Conservation (phyloP, 2,329 filamentous ascomycete species). For the Biscogniauxia sp. region DNA sequence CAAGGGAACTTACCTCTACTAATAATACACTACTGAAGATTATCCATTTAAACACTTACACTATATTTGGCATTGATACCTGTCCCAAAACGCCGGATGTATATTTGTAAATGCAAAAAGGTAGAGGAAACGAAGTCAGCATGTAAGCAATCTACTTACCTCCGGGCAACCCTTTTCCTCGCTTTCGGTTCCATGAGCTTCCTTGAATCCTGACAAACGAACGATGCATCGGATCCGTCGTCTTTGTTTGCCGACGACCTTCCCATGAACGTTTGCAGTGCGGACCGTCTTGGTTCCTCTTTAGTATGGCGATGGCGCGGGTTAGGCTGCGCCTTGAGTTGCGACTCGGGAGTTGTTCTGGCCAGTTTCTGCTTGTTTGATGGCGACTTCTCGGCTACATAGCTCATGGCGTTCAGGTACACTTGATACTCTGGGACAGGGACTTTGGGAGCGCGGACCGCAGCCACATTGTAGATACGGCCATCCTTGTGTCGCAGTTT, state of each 20-base stretch:
- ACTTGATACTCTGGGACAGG: conserved; percentile 18
- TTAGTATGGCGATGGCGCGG: conserved; percentile 1
- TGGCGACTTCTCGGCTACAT: conserved; percentile 1
- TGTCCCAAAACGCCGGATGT: background rate
- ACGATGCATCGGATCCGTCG: conserved; percentile 14
- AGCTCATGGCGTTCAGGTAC: conserved; percentile 16
- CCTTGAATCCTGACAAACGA: conserved; percentile 12
- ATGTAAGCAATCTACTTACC: background rate
- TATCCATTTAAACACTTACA: background rate
- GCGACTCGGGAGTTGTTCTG: background rate
- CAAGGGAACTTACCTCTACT: background rate
- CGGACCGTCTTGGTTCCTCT: background rate
- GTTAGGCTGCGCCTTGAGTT: background rate
- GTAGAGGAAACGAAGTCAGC: background rate
- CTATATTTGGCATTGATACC: background rate
- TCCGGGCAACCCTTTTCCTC: background rate
- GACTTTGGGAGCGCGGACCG: background rate
- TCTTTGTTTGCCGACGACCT: background rate
- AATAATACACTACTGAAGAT: background rate
- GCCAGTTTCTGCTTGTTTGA: conserved; percentile 1
- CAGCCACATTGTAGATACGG: conserved; percentile 1
- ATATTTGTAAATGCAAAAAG: background rate
- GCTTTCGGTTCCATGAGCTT: conserved; percentile 1
- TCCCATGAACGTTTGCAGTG: background rate
- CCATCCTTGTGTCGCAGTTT: conserved; percentile 9